Percentiles rank a stretch among this genome's conserved stretches.
These are phyloP conservation scores for Pythium brassicae DNA, from an alignment of 352 stramenopile species.

Conservation along the genomic window DNA sequence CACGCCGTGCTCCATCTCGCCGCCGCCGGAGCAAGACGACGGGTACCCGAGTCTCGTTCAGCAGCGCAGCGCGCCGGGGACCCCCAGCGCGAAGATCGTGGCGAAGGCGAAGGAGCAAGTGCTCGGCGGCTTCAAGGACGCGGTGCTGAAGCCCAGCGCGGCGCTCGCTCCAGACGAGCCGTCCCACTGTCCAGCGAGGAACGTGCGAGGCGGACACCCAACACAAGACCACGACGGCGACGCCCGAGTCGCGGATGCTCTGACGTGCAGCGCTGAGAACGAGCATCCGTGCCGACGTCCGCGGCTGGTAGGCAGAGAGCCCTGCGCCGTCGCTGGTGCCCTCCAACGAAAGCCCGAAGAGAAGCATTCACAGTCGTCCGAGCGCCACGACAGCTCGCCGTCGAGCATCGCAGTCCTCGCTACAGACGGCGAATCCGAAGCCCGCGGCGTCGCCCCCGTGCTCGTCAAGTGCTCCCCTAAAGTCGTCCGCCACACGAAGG, in stretches of 20 bases:
- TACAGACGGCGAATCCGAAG: neutral
- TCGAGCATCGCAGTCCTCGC: neutral
- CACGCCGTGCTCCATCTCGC: neutral
- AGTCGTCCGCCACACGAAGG: neutral
- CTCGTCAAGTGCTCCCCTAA: neutral
- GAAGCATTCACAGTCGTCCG: neutral
- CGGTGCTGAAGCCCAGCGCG: conserved; percentile 37
- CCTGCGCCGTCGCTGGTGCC: neutral
- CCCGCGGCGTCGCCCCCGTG: neutral
- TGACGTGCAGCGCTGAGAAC: neutral
- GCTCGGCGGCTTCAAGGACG: conserved; percentile 44
- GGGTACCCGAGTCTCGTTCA: neutral
- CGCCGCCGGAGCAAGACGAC: neutral
- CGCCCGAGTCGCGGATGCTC: neutral
- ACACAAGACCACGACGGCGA: neutral
- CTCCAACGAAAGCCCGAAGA: neutral
- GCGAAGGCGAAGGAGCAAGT: conserved; percentile 3
- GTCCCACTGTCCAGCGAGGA: neutral
- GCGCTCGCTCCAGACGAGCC: neutral
- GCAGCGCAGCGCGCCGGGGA: neutral
- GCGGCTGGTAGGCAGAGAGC: neutral
- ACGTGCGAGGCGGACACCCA: conserved; percentile 1
- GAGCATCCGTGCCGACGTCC: neutral
- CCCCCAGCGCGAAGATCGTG: neutral
- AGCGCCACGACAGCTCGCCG: neutral